phyloP scores from a whole-genome alignment of 2,329 filamentous ascomycete species.

The Sclerotinia glacialis region DNA sequence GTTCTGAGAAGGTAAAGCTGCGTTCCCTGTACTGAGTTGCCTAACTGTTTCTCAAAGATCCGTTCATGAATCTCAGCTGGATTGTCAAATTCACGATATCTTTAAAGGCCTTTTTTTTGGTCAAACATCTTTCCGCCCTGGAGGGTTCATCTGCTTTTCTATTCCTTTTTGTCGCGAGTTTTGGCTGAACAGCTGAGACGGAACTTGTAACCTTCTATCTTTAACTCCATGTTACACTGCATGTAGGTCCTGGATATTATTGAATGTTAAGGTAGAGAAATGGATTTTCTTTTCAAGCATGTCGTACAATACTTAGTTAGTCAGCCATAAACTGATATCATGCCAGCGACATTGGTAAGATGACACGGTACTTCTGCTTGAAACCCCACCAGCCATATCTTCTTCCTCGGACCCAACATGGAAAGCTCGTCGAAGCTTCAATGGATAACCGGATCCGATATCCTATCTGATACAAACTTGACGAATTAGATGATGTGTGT shows the following conservation, averaged over 20 bases:
- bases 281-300: neutral
- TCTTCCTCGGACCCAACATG: neutral
- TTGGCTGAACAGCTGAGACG: constrained; percentile 1
- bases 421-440: neutral
- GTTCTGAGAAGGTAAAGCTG: neutral
- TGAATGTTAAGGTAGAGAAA: constrained; percentile 1
- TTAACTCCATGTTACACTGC: constrained; percentile 2
- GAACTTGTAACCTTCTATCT: neutral
- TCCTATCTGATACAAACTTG: neutral
- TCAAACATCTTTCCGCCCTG: neutral
- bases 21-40: neutral
- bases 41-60: neutral
- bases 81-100: neutral
- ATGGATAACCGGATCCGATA: constrained; percentile 4
- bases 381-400: too few relatives aligned
- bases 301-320: neutral
- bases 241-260: neutral
- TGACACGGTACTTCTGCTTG: neutral
- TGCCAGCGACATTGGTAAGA: neutral
- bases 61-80: neutral
- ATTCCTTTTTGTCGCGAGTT: neutral
- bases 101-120: neutral
- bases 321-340: neutral
- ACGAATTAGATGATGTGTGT: neutral
- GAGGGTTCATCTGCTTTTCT: neutral